Conservation (phyloP, 768 basidiomycete genomes). For the Mycena venus region DNA sequence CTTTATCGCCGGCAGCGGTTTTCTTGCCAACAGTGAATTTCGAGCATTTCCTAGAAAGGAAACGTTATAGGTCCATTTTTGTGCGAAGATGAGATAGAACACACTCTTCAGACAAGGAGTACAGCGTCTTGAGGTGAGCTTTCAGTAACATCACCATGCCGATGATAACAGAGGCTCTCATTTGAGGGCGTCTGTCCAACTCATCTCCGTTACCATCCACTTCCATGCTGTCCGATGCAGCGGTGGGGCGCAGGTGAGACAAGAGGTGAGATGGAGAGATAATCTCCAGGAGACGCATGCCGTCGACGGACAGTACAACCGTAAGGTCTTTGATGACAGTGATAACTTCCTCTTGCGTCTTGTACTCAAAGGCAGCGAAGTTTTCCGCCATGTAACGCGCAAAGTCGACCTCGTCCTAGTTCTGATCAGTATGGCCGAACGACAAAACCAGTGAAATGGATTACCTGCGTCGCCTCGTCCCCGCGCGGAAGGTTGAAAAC, state of each 20-base stretch:
- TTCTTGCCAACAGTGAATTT: slow-evolving; percentile 94
- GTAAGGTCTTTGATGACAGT: slow-evolving; percentile 88
- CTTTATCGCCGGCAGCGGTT: slow-evolving; percentile 87
- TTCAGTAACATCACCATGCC: slow-evolving; percentile 92
- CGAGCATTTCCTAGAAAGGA: slow-evolving; percentile 80
- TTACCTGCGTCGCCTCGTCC: slow-evolving; percentile 70
- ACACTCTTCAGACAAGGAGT: slow-evolving; percentile 93
- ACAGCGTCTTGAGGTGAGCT: slow-evolving; percentile 84
- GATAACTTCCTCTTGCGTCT: slow-evolving; percentile 93
- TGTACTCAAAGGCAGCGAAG: slow-evolving; percentile 92
- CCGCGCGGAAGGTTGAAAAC: slow-evolving; percentile 82
- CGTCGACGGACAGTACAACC: slow-evolving; percentile 79
- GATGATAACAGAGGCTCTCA: slow-evolving; percentile 81
- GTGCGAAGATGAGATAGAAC: slow-evolving; percentile 43
- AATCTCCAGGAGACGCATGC: slow-evolving; percentile 84
- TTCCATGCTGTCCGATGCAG: slow-evolving; percentile 12
- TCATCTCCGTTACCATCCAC: slow-evolving; percentile 13
- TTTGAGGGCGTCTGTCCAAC: slow-evolving; percentile 48
- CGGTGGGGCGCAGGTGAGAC: slow-evolving; percentile 62
- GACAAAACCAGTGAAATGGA: not conserved
- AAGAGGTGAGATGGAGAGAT: slow-evolving; percentile 80
- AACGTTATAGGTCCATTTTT: slow-evolving; percentile 10
- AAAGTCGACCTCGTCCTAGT: slow-evolving; percentile 86
- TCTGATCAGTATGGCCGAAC: slow-evolving; percentile 10
- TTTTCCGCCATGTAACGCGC: slow-evolving; percentile 96